phyloP scores from a whole-genome alignment of 2,329 filamentous ascomycete species.

The Colletotrichum tanaceti region DNA sequence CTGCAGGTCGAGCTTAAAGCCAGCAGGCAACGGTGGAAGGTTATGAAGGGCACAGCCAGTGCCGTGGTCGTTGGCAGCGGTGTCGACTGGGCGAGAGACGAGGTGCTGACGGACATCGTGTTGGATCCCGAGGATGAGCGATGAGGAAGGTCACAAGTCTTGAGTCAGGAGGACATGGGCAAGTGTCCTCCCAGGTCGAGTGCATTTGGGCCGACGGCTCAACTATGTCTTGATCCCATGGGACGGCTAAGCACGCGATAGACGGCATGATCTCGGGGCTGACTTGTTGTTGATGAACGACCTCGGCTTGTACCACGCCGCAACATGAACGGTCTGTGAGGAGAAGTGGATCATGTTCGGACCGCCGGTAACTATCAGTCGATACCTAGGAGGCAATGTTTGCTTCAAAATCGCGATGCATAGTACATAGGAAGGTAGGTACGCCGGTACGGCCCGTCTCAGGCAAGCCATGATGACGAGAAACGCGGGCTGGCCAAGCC shows the following conservation, averaged over 20 bases:
- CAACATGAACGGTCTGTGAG: background rate
- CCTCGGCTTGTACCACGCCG: background rate
- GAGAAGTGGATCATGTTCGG: background rate
- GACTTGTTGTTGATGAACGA: background rate
- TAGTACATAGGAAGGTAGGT: background rate
- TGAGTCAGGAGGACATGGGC: background rate
- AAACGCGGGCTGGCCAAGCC: background rate
- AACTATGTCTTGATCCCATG: background rate
- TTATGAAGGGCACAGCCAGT: slow-evolving; percentile 82
- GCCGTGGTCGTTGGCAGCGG: slow-evolving; percentile 85
- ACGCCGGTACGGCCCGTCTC: slow-evolving; percentile 8
- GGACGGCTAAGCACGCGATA: background rate
- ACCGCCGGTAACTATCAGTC: background rate
- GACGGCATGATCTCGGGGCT: background rate
- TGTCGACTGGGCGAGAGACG: slow-evolving; percentile 81
- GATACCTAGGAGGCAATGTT: background rate
- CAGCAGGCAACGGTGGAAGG: slow-evolving; percentile 75
- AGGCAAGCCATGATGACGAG: background rate
- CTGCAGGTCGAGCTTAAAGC: slow-evolving; percentile 70
- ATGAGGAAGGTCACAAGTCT: background rate
- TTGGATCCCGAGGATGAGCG: slow-evolving; percentile 68
- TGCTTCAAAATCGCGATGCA: slow-evolving; percentile 2
- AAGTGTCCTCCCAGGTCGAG: background rate
- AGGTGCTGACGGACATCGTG: slow-evolving; percentile 75
- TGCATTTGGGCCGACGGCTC: background rate